These are phyloP conservation scores for Phycomyces nitens DNA, from an alignment of 192 early-diverging fungal species.

Conservation along the genomic window DNA sequence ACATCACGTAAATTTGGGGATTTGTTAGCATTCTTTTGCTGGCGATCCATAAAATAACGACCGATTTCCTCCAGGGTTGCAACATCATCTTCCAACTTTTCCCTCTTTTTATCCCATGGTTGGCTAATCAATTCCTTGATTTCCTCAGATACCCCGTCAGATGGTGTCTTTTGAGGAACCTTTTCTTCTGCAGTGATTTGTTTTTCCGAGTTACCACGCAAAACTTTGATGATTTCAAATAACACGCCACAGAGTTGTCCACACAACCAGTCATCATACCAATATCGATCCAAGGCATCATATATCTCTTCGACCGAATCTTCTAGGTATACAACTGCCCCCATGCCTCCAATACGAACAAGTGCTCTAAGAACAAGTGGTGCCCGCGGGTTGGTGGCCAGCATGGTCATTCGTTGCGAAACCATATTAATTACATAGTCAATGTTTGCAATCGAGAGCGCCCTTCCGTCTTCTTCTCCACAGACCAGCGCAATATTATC, in stretches of 20 bases:
- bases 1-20: not conserved
- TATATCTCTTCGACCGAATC: constrained; percentile 56
- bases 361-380: constrained; percentile 50
- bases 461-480: constrained; percentile 27
- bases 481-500: constrained; percentile 41
- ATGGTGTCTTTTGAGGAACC: constrained; percentile 9
- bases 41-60: constrained; percentile 37
- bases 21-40: constrained; percentile 22
- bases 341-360: constrained; percentile 42
- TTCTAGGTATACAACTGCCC: constrained; percentile 42
- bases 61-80: constrained; percentile 41
- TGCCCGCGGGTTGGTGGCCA: constrained; percentile 41
- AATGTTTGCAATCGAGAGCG: constrained; percentile 44
- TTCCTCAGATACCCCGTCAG: not conserved
- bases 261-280: constrained; percentile 41
- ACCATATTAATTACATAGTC: constrained; percentile 53
- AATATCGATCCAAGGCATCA: constrained; percentile 50
- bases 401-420: constrained; percentile 32
- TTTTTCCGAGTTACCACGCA: constrained; percentile 6
- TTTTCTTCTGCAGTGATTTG: not conserved
- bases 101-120: not conserved
- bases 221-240: constrained; percentile 15
- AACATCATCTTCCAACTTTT: not conserved
- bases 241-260: constrained; percentile 34
- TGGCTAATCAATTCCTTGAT: not conserved